A percentile compares a stretch with the other conserved stretches of the same genome.
These are phyloP conservation scores for Xylariaceae sp. DNA, from an alignment of 2,329 filamentous ascomycete species.

Conservation along the genomic window DNA sequence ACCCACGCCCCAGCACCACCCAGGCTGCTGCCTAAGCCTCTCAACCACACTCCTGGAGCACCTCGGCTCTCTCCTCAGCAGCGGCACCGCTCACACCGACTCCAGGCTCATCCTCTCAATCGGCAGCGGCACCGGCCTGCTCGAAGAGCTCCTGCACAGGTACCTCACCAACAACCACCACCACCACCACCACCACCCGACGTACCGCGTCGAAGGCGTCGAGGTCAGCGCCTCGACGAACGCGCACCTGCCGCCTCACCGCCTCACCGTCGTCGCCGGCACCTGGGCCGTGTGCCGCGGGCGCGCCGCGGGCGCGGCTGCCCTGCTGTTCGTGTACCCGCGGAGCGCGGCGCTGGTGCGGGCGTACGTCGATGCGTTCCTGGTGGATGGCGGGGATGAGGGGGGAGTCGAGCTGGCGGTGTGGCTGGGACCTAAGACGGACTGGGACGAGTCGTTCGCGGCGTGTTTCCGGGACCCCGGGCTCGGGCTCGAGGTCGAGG, in stretches of 20 bases:
- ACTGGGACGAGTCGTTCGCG: conserved; percentile 9
- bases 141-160: conserved; percentile 21
- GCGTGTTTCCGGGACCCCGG: not conserved
- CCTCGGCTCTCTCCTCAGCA: conserved; percentile 1
- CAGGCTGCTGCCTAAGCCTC: conserved; percentile 24
- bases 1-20: conserved; percentile 12
- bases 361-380: conserved; percentile 29
- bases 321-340: conserved; percentile 40
- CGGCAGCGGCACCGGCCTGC: conserved; percentile 26
- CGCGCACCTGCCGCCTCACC: conserved; percentile 20
- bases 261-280: conserved; percentile 34
- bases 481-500: conserved; percentile 10
- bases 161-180: not conserved
- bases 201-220: conserved; percentile 26
- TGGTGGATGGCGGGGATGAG: not conserved
- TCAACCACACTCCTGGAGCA: conserved; percentile 15
- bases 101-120: conserved; percentile 22
- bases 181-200: not conserved
- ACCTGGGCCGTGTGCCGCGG: conserved; percentile 35
- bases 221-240: conserved; percentile 21
- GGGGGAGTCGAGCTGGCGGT: conserved; percentile 3
- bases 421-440: conserved; percentile 24
- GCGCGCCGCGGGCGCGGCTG: conserved; percentile 29
- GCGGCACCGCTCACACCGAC: not conserved
- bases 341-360: conserved; percentile 35